phyloP scores from a whole-genome alignment of 768 basidiomycete species.

The Gloeopeniophorella convolvens region DNA sequence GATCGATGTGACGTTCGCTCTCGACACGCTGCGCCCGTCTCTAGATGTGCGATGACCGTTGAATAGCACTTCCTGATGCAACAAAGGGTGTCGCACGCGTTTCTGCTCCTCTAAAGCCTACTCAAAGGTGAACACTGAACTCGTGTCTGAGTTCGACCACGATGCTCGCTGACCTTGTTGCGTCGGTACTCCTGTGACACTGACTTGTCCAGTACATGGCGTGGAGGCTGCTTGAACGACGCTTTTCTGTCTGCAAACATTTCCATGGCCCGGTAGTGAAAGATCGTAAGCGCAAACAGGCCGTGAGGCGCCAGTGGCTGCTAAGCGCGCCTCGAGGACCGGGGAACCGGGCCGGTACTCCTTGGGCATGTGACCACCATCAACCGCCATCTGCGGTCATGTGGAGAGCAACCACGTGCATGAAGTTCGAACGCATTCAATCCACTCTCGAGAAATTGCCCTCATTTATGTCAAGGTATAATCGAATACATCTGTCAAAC shows the following conservation, averaged over 20 bases:
- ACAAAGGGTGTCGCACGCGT: slow-evolving; percentile 41
- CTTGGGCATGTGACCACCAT: background rate
- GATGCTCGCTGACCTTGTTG: slow-evolving; percentile 8
- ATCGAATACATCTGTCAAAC: no score
- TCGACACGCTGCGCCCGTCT: slow-evolving; percentile 65
- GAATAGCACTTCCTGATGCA: slow-evolving; percentile 3
- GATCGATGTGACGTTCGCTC: slow-evolving; percentile 48
- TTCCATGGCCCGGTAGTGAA: no score
- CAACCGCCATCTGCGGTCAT: no score
- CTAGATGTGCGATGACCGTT: slow-evolving; percentile 31
- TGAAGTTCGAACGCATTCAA: no score
- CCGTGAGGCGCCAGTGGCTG: no score
- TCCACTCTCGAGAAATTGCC: no score
- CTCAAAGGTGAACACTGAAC: background rate
- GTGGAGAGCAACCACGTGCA: no score
- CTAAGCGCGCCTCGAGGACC: background rate
- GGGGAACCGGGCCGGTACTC: background rate
- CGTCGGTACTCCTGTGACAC: slow-evolving; percentile 17
- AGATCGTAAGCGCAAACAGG: no score
- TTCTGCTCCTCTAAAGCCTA: slow-evolving; percentile 80
- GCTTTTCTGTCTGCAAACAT: slow-evolving; percentile 17
- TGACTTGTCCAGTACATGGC: slow-evolving; percentile 2
- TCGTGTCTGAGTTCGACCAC: background rate
- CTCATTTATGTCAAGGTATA: no score
- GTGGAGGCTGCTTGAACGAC: slow-evolving; percentile 19